Conservation (phyloP, 768 basidiomycete species). For the Lentinula guzmanii region DNA sequence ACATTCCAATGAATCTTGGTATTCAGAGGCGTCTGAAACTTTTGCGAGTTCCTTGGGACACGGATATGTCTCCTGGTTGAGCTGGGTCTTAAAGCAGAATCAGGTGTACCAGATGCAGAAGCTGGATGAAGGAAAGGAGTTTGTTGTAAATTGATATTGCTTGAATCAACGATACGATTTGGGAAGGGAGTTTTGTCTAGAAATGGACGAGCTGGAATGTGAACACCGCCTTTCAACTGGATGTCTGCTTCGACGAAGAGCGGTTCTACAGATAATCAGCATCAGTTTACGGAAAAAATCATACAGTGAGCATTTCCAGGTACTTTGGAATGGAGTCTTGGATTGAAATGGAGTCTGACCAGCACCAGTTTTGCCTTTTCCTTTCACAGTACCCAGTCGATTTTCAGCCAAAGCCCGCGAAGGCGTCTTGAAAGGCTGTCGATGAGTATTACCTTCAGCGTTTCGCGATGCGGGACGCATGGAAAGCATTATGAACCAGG, state of each 20-base stretch:
- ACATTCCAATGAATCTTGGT: constrained; percentile 66
- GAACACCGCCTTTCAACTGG: constrained; percentile 2
- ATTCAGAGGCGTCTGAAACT: constrained; percentile 66
- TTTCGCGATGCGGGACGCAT: constrained; percentile 26
- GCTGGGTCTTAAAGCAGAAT: constrained; percentile 53
- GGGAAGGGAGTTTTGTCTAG: constrained; percentile 75
- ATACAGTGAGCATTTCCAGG: not conserved
- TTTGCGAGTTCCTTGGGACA: constrained; percentile 36
- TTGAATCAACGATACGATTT: constrained; percentile 39
- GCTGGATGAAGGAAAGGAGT: constrained; percentile 30
- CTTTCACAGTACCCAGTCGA: constrained; percentile 35
- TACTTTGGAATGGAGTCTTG: constrained; percentile 1
- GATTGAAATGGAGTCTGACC: constrained; percentile 30
- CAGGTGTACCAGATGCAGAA: constrained; percentile 30
- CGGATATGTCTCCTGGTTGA: constrained; percentile 62
- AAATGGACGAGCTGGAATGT: constrained; percentile 39
- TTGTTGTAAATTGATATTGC: constrained; percentile 13
- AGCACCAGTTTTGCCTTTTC: constrained; percentile 35
- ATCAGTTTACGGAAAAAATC: no score
- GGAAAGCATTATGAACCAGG: constrained; percentile 28
- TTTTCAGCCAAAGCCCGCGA: constrained; percentile 51
- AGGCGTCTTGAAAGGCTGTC: constrained; percentile 46
- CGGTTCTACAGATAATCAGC: not conserved
- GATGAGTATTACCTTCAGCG: constrained; percentile 18
- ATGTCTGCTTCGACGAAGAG: not conserved